A percentile compares a stretch with the other conserved stretches of the same genome.
These are phyloP conservation scores for Sherardia arvensis DNA, from an alignment of 257 asterid species.

Conservation along the genomic window DNA sequence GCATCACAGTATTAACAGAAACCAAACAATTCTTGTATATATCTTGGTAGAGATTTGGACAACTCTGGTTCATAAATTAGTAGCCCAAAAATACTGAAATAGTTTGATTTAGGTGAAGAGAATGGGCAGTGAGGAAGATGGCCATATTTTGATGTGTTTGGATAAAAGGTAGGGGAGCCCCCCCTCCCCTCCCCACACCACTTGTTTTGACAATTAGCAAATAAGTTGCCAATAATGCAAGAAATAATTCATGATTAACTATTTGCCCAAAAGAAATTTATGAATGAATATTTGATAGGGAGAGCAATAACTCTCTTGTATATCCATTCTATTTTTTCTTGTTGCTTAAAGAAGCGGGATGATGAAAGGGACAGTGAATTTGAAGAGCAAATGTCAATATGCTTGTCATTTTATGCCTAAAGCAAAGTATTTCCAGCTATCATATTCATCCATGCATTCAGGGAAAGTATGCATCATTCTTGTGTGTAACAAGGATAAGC, in stretches of 20 bases:
- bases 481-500: constrained; percentile 3
- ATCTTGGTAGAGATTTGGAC: not conserved
- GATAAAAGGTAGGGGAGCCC: constrained; percentile 21
- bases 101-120: constrained; percentile 1
- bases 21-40: not conserved
- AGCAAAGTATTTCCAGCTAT: not conserved
- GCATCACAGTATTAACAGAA: not conserved
- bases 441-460: not conserved
- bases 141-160: constrained; percentile 14
- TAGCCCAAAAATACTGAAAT: not conserved
- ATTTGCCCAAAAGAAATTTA: not conserved
- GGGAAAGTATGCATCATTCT: constrained; percentile 1
- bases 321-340: not conserved
- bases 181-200: not conserved
- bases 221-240: constrained; percentile 4
- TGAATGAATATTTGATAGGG: not conserved
- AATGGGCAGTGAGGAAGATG: constrained; percentile 24
- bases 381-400: not conserved
- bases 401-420: not conserved
- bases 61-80: not conserved
- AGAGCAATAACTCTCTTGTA: not conserved
- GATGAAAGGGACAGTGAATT: not conserved
- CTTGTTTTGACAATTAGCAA: constrained; percentile 11
- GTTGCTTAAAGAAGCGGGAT: not conserved
- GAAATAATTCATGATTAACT: not conserved